A percentile compares a stretch with the other conserved stretches of the same genome.
These are phyloP conservation scores for California macrophylla DNA, from an alignment of 441 rosid genomes.

Conservation along the genomic window DNA sequence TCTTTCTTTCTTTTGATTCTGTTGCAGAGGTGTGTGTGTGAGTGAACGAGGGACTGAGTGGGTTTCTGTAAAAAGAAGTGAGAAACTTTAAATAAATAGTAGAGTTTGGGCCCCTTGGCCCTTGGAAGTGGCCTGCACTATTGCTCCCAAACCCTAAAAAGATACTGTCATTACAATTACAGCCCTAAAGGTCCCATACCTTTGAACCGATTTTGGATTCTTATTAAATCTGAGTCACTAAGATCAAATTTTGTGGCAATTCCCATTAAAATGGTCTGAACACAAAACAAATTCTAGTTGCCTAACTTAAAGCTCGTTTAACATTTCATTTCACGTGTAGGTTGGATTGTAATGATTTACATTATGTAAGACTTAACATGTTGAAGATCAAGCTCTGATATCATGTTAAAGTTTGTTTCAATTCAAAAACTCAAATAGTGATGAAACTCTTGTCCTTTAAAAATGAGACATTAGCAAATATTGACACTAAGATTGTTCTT, in stretches of 20 bases:
- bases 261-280: not conserved
- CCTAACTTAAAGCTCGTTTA: no score
- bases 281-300: no score
- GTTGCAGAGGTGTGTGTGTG: conserved; percentile 26
- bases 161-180: conserved; percentile 1
- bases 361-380: no score
- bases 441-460: no score
- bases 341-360: no score
- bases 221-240: not conserved
- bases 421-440: no score
- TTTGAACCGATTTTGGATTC: no score
- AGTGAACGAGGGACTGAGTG: conserved; percentile 12
- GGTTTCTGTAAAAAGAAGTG: conserved; percentile 42
- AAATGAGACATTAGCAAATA: no score
- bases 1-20: not conserved
- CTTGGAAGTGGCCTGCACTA: conserved; percentile 42
- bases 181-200: conserved; percentile 24
- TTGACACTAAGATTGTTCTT: no score
- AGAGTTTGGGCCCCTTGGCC: not conserved
- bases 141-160: conserved; percentile 26
- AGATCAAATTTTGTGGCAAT: not conserved
- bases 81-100: conserved; percentile 12
- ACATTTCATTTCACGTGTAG: no score
- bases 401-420: no score
- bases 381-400: no score